Evolutionary conservation across 2,329 filamentous ascomycete genomes (phyloP).

Genomic region (Myriosclerotinia scirpicola): DNA sequence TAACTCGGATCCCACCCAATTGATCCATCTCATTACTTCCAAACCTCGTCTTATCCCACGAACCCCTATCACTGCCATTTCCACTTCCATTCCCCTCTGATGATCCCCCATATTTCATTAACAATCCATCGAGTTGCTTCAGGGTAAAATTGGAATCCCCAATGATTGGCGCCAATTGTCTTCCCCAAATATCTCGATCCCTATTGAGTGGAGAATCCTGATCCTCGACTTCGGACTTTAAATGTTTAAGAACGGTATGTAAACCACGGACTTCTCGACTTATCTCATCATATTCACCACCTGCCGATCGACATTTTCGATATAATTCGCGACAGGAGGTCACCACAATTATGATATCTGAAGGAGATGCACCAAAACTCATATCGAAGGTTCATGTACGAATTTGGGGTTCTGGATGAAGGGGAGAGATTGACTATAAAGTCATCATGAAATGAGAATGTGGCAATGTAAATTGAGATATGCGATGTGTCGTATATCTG

Average conservation of each 20-base stretch:
- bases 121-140: conserved; percentile 53
- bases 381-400: conserved; percentile 29
- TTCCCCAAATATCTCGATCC: conserved; percentile 47
- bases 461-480: background rate
- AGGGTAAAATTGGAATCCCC: conserved; percentile 57
- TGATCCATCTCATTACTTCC: conserved; percentile 40
- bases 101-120: conserved; percentile 48
- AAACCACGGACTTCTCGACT: conserved; percentile 53
- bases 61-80: conserved; percentile 25
- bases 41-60: conserved; percentile 37
- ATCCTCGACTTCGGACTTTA: conserved; percentile 58
- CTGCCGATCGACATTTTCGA: conserved; percentile 52
- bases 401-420: background rate
- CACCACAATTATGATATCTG: conserved; percentile 55
- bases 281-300: conserved; percentile 51
- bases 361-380: conserved; percentile 39
- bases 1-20: conserved; percentile 40
- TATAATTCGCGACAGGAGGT: conserved; percentile 56
- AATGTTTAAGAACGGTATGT: conserved; percentile 56
- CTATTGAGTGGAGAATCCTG: conserved; percentile 55
- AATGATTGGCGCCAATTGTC: conserved; percentile 53
- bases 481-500: conserved; percentile 5
- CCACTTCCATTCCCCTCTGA: conserved; percentile 25
- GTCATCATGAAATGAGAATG: conserved; percentile 6
- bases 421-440: conserved; percentile 6